Conservation (phyloP, 805 yeast species). For the Metschnikowia bowlesiae region DNA sequence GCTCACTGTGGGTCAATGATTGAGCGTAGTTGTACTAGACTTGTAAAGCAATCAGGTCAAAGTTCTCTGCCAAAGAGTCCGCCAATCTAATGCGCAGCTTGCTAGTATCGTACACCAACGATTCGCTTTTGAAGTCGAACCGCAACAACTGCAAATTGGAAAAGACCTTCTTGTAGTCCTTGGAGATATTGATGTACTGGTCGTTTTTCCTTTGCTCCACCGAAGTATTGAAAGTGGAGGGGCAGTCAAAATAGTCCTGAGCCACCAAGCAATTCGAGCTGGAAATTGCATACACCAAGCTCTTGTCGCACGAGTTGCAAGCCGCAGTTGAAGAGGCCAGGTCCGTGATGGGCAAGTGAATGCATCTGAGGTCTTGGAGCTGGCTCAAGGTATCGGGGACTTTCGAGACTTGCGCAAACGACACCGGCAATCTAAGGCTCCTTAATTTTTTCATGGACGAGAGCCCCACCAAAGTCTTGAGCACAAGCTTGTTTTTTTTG, state of each 20-base stretch:
- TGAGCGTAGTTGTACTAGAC: background rate
- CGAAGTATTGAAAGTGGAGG: constrained; percentile 7
- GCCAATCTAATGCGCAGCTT: background rate
- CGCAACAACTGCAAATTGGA: constrained; percentile 6
- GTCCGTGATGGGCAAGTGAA: constrained; percentile 14
- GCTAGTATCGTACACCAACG: constrained; percentile 10
- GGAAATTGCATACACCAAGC: constrained; percentile 7
- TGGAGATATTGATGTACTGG: constrained; percentile 7
- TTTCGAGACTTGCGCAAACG: constrained; percentile 7
- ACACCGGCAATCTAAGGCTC: constrained; percentile 11
- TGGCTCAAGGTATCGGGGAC: constrained; percentile 2
- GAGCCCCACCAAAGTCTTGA: constrained; percentile 9
- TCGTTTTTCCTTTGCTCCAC: constrained; percentile 8
- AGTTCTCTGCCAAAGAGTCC: constrained; percentile 4
- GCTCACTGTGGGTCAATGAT: too few relatives aligned
- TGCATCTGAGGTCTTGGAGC: background rate
- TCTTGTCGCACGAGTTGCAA: constrained; percentile 9
- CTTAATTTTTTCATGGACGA: constrained; percentile 2
- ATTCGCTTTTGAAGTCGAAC: constrained; percentile 9
- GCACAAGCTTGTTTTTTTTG: constrained; percentile 3
- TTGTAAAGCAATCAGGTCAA: constrained; percentile 5
- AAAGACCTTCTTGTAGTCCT: background rate
- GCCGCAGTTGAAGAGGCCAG: constrained; percentile 3
- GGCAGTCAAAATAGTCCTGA: constrained; percentile 13
- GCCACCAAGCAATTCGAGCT: constrained; percentile 12